Conservation (phyloP, 495 filamentous ascomycete genomes). For the Hypomontagnella submonticulosa region DNA sequence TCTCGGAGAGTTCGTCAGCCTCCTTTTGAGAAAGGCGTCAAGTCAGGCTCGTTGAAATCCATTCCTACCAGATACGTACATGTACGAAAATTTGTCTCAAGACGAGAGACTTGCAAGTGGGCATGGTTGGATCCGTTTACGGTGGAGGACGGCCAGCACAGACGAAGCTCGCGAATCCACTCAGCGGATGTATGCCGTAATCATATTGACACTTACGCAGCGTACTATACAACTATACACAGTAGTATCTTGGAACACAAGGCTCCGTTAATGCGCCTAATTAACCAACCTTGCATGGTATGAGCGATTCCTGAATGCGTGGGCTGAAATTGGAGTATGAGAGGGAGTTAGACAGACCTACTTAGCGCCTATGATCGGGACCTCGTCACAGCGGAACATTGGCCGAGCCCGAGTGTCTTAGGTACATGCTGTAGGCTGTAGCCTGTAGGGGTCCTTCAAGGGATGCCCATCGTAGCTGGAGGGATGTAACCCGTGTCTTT, state of each 20-base stretch:
- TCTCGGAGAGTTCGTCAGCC: conserved; percentile 30
- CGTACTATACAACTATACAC: no score
- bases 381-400: conserved; percentile 36
- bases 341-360: conserved; percentile 25
- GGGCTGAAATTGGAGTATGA: conserved; percentile 36
- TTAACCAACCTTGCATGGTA: conserved; percentile 28
- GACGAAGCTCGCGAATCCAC: conserved; percentile 26
- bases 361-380: conserved; percentile 37
- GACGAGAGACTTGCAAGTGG: conserved; percentile 17
- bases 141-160: conserved; percentile 19
- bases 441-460: conserved; percentile 28
- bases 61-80: neutral
- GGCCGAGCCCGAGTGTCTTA: conserved; percentile 28
- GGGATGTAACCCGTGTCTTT: conserved; percentile 35
- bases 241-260: conserved; percentile 26
- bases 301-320: conserved; percentile 23
- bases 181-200: conserved; percentile 33
- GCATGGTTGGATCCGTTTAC: conserved; percentile 29
- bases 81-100: conserved; percentile 9
- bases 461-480: conserved; percentile 12
- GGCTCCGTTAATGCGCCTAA: conserved; percentile 34
- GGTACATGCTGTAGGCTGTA: conserved; percentile 15
- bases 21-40: conserved; percentile 16
- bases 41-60: no score
- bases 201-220: conserved; percentile 19